phyloP scores from a whole-genome alignment of 2,329 filamentous ascomycete genomes.

The Zymoseptoria passerinii region DNA sequence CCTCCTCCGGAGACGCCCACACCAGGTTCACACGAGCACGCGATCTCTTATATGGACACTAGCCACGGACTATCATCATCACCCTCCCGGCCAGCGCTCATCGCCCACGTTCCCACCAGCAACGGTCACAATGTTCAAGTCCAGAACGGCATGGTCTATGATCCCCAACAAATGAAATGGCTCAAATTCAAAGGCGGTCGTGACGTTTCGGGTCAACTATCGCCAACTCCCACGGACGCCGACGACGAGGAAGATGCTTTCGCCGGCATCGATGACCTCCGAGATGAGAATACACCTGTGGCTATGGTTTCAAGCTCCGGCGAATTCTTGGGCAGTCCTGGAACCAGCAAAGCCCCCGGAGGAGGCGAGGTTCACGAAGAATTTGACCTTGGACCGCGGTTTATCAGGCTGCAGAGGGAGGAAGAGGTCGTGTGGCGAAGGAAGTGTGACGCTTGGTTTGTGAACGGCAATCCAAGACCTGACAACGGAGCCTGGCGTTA shows the following conservation, averaged over 20 bases:
- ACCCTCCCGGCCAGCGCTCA: conserved; percentile 62
- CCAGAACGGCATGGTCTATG: conserved; percentile 97
- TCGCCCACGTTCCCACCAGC: conserved; percentile 67
- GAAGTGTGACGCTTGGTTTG: conserved; percentile 81
- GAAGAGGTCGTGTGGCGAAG: conserved; percentile 88
- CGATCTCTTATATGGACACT: conserved; percentile 28
- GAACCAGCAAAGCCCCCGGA: conserved; percentile 49
- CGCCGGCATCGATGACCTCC: conserved; percentile 86
- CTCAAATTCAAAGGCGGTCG: conserved; percentile 52
- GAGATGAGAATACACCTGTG: conserved; percentile 48
- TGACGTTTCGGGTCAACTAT: conserved; percentile 29
- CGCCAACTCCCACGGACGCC: conserved; percentile 56
- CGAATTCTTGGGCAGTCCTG: conserved; percentile 23
- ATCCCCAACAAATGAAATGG: conserved; percentile 96
- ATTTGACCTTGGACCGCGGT: conserved; percentile 94
- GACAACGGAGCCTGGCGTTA: conserved; percentile 63
- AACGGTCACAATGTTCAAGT: conserved; percentile 78
- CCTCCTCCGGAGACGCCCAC: conserved; percentile 30
- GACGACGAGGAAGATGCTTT: conserved; percentile 91
- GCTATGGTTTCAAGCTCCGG: conserved; percentile 13
- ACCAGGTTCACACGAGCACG: conserved; percentile 22
- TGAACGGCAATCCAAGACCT: conserved; percentile 50
- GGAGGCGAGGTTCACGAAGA: conserved; percentile 72
- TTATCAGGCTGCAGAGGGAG: conserved; percentile 77
- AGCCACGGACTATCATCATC: conserved; percentile 30